Evolutionary conservation across 305 asterid species (phyloP).

Genomic region (Fraxinus sp.): DNA sequence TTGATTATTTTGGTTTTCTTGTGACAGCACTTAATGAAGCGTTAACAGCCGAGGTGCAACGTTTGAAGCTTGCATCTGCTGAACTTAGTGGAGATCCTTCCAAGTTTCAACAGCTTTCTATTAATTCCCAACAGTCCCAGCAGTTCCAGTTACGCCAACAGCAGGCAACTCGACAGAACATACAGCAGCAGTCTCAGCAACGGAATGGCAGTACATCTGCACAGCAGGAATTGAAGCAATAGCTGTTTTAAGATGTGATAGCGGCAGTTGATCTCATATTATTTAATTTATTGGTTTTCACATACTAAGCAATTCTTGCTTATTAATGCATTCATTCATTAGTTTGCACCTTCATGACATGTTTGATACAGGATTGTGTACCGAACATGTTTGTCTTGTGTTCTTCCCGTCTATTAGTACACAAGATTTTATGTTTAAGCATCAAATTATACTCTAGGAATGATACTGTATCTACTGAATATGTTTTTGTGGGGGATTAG

Average conservation of each 20-base stretch:
- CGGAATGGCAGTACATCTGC: slow-evolving; percentile 43
- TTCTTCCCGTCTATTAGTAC: neutral
- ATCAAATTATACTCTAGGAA: slow-evolving; percentile 27
- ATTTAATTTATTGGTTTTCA: neutral
- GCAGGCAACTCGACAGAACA: slow-evolving; percentile 47
- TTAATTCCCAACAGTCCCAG: slow-evolving; percentile 58
- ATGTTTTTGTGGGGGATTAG: slow-evolving; percentile 20
- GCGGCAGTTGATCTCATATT: neutral
- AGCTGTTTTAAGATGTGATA: slow-evolving; percentile 21
- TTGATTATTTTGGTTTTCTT: neutral
- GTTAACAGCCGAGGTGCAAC: slow-evolving; percentile 74
- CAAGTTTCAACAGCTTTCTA: slow-evolving; percentile 74
- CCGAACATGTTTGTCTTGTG: neutral
- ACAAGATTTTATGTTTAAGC: slow-evolving; percentile 22
- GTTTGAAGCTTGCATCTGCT: slow-evolving; percentile 66
- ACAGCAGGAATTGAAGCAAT: slow-evolving; percentile 48
- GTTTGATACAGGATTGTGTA: neutral
- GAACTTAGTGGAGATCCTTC: slow-evolving; percentile 60
- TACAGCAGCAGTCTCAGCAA: slow-evolving; percentile 55
- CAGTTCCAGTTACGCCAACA: slow-evolving; percentile 50
- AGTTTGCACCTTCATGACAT: slow-evolving; percentile 25
- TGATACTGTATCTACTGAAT: slow-evolving; percentile 15
- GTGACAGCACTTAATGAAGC: slow-evolving; percentile 81
- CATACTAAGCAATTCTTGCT: slow-evolving; percentile 17
- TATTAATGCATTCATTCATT: slow-evolving; percentile 52